Percentiles rank a stretch among this genome's conserved stretches.
Evolutionary conservation across 78 protist species (phyloP).

Genomic region (Cyanophora paradoxa): DNA sequence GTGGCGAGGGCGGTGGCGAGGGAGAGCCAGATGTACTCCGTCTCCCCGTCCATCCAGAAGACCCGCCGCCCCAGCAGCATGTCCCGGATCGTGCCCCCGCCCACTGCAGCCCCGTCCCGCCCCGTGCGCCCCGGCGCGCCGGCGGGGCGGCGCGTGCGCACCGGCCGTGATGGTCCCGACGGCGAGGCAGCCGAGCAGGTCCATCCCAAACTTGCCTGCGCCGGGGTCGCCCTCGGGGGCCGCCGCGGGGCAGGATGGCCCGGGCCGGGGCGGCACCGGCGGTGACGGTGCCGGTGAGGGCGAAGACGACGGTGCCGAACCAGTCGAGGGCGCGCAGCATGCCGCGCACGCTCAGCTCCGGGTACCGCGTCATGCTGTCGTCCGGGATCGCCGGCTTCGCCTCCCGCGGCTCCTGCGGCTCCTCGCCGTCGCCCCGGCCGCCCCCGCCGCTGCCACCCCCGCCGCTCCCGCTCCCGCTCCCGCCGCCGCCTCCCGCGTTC

Average conservation of each 20-base stretch:
- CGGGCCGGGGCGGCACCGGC: not conserved
- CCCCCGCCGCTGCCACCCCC: too few relatives aligned
- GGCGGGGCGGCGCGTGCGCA: not conserved
- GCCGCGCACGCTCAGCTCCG: conserved; percentile 4
- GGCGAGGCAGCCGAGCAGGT: conserved; percentile 17
- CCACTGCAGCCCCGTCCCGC: too few relatives aligned
- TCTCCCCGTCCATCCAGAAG: conserved; percentile 29
- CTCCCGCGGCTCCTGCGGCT: too few relatives aligned
- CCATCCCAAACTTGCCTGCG: conserved; percentile 34
- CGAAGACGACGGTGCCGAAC: conserved; percentile 24
- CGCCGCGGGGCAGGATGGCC: not conserved
- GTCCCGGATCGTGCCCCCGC: conserved; percentile 40
- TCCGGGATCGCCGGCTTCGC: not conserved
- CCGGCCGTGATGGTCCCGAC: conserved; percentile 32
- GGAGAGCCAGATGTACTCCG: conserved; percentile 15
- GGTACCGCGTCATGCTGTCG: conserved; percentile 6
- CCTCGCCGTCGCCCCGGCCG: too few relatives aligned
- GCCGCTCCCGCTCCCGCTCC: too few relatives aligned
- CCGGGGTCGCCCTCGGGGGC: too few relatives aligned
- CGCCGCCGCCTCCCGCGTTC: too few relatives aligned
- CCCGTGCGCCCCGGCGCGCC: too few relatives aligned
- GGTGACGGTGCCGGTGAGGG: conserved; percentile 16
- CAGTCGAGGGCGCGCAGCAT: conserved; percentile 16
- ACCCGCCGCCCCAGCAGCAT: conserved; percentile 12
- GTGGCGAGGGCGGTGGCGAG: not conserved